Evolutionary conservation across 2,329 filamentous ascomycete species (phyloP), one percentile per base, ranked within the genome.

Genomic region (Phaeosphaeriaceae sp.): DNA sequence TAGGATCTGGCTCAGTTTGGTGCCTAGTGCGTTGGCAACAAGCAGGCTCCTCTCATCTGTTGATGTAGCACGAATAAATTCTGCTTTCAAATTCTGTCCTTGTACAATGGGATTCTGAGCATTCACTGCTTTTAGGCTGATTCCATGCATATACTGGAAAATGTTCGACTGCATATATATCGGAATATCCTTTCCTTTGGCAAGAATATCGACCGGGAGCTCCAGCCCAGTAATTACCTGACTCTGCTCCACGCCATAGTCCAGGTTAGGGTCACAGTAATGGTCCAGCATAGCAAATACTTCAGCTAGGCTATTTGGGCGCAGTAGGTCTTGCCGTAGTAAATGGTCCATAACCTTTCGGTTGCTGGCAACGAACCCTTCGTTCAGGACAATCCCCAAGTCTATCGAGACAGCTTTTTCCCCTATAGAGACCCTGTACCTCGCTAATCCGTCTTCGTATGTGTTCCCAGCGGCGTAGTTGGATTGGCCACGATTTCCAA

Each of bases 391-490:
- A 9, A 57, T 49, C 9, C 53, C 53, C 11, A 66, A 41, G 16
- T 61, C 49, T 32, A 64, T 52, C 11, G 57, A 78, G 74, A 16
- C 30, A 13, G 77, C 79, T 2, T 75, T 71, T 3, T 60, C 50
- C 2, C 60, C 54, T 11, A 46, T 50, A 6, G 21, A 29, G 17
- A 40, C 48, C 4, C 60, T 54, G 36, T 60, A 55, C 4, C 42
- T 30, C 1, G 61, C 64, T n/a, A 67, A 43, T 3, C 52, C 48
- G 33, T 67, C 64, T n/a, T 59, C 51, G 32, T 58, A 68, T 18
- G 54, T 48, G 39, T 56, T 56, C 13, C 51, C 65, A 15, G 62
- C 60, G 2, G 47, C 58, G 26, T 67, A 67, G 34, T 63, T 60
- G 9, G 40, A 45, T 39, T 67, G 64, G 6, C 51, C 51, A 3